Conservation (phyloP, 306 rosid genomes). For the Coriaria nepalensis region DNA sequence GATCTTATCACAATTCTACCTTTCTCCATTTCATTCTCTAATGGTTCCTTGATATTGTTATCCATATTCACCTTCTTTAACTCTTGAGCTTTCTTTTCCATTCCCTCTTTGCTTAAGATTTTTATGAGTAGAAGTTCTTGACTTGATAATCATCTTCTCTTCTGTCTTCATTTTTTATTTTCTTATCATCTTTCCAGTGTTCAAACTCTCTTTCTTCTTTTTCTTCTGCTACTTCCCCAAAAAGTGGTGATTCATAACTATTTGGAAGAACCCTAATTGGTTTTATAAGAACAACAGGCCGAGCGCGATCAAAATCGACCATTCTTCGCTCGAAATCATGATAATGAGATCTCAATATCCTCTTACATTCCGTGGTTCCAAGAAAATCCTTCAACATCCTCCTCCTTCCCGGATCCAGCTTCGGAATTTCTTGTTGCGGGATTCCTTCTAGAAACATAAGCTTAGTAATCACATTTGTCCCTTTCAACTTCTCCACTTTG, state of each 20-base stretch:
- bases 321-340: conserved; percentile 10
- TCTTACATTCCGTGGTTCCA: conserved; percentile 49
- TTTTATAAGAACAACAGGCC: conserved; percentile 69
- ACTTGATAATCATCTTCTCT: conserved; percentile 27
- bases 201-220: conserved; percentile 22
- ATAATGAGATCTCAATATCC: conserved; percentile 25
- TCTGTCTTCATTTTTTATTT: conserved; percentile 22
- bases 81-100: conserved; percentile 15
- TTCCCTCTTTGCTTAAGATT: conserved; percentile 30
- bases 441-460: conserved; percentile 76
- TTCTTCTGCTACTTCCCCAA: conserved; percentile 11
- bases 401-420: conserved; percentile 26
- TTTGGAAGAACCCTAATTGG: conserved; percentile 30
- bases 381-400: conserved; percentile 60
- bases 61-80: conserved; percentile 18
- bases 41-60: conserved; percentile 17
- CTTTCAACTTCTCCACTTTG: conserved; percentile 28
- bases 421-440: conserved; percentile 32
- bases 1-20: conserved; percentile 29
- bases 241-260: conserved; percentile 10
- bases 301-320: conserved; percentile 16
- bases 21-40: conserved; percentile 31
- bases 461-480: conserved; percentile 64
- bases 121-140: conserved; percentile 21
- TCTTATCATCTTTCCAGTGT: conserved; percentile 15